A percentile compares a stretch with the other conserved stretches of the same genome.
Conservation (phyloP, 2,329 filamentous ascomycete genomes). For the Fusarium oxysporum region DNA sequence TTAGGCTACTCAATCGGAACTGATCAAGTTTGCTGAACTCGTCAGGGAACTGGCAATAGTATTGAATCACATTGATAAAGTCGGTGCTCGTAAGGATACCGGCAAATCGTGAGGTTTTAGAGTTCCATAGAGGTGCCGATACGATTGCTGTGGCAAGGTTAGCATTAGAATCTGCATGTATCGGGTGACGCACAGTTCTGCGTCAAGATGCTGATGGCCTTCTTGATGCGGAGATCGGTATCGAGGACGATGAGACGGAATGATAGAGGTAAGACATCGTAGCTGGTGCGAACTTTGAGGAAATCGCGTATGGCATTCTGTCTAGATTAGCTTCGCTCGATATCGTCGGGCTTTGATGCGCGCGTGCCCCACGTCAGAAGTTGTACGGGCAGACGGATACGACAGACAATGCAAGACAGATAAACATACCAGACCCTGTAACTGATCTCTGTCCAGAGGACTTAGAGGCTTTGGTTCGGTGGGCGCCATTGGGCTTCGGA, state of each 20-base stretch:
- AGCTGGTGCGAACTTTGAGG: conserved; percentile 94
- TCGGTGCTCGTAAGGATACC: conserved; percentile 95
- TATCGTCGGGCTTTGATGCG: conserved; percentile 12
- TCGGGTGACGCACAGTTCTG: conserved; percentile 79
- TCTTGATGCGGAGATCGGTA: conserved; percentile 93
- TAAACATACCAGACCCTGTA: conserved; percentile 77
- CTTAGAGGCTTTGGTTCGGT: conserved; percentile 61
- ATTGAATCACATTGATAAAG: conserved; percentile 98
- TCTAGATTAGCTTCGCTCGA: conserved; percentile 21
- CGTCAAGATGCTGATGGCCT: conserved; percentile 93
- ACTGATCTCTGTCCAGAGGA: conserved; percentile 79
- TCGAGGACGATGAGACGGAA: conserved; percentile 97
- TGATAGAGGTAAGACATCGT: conserved; percentile 95
- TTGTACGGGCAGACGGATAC: conserved; percentile 33
- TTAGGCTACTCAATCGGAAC: conserved; percentile 89
- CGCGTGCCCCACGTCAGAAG: conserved; percentile 32
- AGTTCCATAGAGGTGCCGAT: conserved; percentile 97
- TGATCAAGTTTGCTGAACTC: conserved; percentile 91
- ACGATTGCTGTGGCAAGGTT: conserved; percentile 78
- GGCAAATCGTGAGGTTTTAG: conserved; percentile 89
- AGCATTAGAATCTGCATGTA: conserved; percentile 23
- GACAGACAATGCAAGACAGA: conserved; percentile 7
- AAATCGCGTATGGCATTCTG: conserved; percentile 95
- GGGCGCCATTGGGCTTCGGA: conserved; percentile 51
- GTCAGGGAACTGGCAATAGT: conserved; percentile 97